Conservation (phyloP, 805 yeast genomes). For the Ogataea sp. region DNA sequence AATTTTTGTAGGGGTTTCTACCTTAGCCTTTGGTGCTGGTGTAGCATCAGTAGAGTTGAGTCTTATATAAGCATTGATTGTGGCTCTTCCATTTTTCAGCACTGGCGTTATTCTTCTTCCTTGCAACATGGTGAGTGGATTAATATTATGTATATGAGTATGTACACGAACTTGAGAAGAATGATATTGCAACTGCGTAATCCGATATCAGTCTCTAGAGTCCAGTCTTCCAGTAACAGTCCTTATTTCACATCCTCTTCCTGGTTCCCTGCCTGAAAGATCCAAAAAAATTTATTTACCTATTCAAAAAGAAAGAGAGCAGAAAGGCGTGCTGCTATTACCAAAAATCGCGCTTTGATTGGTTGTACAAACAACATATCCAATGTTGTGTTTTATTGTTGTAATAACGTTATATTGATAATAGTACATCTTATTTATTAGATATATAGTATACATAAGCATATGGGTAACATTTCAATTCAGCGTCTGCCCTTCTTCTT, state of each 20-base stretch:
- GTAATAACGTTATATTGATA: neutral
- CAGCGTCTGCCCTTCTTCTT: constrained; percentile 1
- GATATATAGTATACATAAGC: no score
- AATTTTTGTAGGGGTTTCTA: constrained; percentile 15
- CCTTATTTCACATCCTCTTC: no score
- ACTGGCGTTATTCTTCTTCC: neutral
- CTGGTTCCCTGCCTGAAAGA: no score
- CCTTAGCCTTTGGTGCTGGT: neutral
- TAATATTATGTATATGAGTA: no score
- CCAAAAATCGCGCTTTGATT: neutral
- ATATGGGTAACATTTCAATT: no score
- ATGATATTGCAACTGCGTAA: no score
- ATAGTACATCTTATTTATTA: no score
- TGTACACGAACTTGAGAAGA: neutral
- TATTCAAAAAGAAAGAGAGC: no score
- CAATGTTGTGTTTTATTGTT: neutral
- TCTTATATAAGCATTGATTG: neutral
- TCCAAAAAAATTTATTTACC: no score
- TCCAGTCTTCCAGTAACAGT: no score
- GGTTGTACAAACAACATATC: neutral
- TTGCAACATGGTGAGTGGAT: neutral
- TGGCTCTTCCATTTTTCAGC: neutral
- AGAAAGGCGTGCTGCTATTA: no score
- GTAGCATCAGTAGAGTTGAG: neutral
- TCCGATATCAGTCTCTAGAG: no score